Base-by-base conservation (phyloP, 345 rosid genomes). In the Microthlaspi erraticum region DNA sequence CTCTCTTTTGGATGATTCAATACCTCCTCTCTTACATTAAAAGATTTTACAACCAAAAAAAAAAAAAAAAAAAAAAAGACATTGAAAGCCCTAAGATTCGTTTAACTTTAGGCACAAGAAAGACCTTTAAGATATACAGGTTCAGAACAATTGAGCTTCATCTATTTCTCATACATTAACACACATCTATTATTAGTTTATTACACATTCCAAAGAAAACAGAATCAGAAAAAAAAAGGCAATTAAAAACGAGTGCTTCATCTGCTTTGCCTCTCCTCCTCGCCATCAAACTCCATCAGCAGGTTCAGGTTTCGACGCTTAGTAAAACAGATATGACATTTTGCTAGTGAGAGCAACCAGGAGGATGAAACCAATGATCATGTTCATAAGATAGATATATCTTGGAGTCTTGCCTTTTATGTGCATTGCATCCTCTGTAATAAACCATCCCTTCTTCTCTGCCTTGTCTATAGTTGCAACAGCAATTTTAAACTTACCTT, bases 401-500 rank as follows among this genome's bases (percentile, higher is more conserved):
- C 0, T 17, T 7, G 78, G 51, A 32, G 14, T 31, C 26, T 60
- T 42, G 48, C 2, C 0, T 3, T 18, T 60, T 44, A 37, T 53
- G 48, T 53, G 9, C 6, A 26, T 37, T 68, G 44, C 50, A 26
- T 61, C 44, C 60, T 68, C 52, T 36, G 19, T 12, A 16, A 34
- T 46, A 37, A 68, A 29, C 58, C 11, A 61, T 0, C 70, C 26
- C 45, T 53, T 60, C 52, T 60, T 68, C 59, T 75, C 64, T 62
- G 52, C 20, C 10, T 73, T 72, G 11, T 16, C n/a, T n/a, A 12
- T 12, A 13, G 57, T 12, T 37, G 50, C 50, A 43, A 36, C 50
- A 43, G 36, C 58, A 44, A 43, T 3, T 55, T 19, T 72, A 14
- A 64, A 34, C 19, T 23, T 58, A 3, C 8, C 37, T 17, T 45